Conservation (phyloP, 208 protist species). For the Crithidia bombi region DNA sequence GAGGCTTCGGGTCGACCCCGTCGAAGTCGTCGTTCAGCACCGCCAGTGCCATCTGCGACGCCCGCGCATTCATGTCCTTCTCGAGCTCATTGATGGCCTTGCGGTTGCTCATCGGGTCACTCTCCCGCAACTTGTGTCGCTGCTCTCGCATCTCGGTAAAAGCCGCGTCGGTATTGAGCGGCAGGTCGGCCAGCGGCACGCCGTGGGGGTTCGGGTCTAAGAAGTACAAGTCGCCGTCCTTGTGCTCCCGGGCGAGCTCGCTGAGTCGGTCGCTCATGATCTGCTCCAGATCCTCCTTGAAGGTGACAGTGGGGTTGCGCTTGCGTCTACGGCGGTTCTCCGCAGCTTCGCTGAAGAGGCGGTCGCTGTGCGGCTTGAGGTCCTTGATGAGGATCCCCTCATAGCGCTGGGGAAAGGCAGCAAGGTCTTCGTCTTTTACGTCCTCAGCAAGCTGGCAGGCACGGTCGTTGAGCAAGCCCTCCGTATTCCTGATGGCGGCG, state of each 20-base stretch:
- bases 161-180: constrained; percentile 43
- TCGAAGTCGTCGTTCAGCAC: constrained; percentile 60
- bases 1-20: constrained; percentile 57
- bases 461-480: constrained; percentile 73
- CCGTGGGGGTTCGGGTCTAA: constrained; percentile 54
- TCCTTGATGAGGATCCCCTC: constrained; percentile 59
- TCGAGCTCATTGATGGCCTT: constrained; percentile 56
- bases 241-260: constrained; percentile 65
- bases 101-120: constrained; percentile 57
- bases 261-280: constrained; percentile 67
- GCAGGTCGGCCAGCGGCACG: constrained; percentile 39
- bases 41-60: constrained; percentile 42
- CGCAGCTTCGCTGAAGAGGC: constrained; percentile 61
- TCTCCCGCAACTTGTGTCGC: constrained; percentile 51
- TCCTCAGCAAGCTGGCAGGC: constrained; percentile 57
- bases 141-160: constrained; percentile 57
- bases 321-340: constrained; percentile 49
- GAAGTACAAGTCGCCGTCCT: constrained; percentile 83
- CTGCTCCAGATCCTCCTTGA: constrained; percentile 54
- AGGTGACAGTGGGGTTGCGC: constrained; percentile 32
- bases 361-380: constrained; percentile 63
- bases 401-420: constrained; percentile 50
- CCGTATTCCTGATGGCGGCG: constrained; percentile 41
- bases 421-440: constrained; percentile 67
- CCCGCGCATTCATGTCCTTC: constrained; percentile 61